Evolutionary conservation across 1,284 basidiomycete species (phyloP).

Genomic region (Neotropicomus parvogracilis): DNA sequence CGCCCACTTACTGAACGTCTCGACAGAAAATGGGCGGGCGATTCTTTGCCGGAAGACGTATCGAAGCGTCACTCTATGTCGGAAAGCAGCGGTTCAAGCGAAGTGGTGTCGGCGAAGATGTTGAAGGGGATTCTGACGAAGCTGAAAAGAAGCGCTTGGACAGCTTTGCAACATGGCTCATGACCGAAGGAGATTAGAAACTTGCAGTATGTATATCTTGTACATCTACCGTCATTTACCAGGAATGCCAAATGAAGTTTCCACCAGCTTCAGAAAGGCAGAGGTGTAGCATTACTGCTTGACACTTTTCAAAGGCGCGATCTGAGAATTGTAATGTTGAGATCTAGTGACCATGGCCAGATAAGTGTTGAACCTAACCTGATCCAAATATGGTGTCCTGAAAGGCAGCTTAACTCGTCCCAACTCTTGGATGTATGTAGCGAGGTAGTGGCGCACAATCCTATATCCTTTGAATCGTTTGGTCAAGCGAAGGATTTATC

Average conservation of each 20-base stretch:
- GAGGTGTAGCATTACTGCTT: no score
- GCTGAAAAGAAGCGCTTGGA: constrained; percentile 82
- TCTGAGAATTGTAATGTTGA: no score
- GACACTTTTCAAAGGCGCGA: no score
- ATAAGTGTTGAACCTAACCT: no score
- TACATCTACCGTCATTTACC: constrained; percentile 3
- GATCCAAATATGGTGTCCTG: no score
- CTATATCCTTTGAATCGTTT: no score
- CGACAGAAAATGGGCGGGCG: constrained; percentile 91
- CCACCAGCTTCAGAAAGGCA: no score
- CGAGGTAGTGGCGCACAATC: no score
- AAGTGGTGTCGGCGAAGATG: constrained; percentile 58
- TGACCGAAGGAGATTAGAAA: constrained; percentile 64
- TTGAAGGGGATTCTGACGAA: constrained; percentile 61
- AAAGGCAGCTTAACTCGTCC: no score
- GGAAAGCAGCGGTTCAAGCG: constrained; percentile 82
- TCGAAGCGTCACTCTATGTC: constrained; percentile 78
- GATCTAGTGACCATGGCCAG: no score
- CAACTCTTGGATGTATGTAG: no score
- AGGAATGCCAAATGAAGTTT: neutral
- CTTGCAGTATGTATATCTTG: constrained; percentile 3
- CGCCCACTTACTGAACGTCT: neutral
- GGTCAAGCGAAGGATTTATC: no score
- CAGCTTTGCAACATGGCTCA: constrained; percentile 84
- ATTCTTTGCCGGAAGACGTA: constrained; percentile 82